phyloP scores from a whole-genome alignment of 2,329 filamentous ascomycete species.

The Colletotrichum australisinense region DNA sequence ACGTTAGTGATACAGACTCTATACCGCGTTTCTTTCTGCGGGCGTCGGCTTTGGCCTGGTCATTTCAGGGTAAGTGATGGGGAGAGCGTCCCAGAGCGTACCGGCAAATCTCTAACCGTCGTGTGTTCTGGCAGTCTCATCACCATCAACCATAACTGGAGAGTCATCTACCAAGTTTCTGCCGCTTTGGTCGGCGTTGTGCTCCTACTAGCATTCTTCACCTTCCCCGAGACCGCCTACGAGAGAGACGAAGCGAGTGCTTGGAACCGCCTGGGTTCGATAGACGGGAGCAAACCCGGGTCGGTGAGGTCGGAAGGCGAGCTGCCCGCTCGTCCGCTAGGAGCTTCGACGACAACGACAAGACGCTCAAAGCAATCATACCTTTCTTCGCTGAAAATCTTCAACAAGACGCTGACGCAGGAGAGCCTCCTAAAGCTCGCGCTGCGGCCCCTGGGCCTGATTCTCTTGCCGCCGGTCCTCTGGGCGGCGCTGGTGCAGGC shows the following conservation, averaged over 20 bases:
- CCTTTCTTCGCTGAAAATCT: constrained; percentile 52
- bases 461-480: constrained; percentile 62
- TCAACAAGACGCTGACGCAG: constrained; percentile 52
- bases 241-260: constrained; percentile 41
- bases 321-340: constrained; percentile 14
- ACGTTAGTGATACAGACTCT: constrained; percentile 40
- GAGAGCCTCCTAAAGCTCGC: constrained; percentile 61
- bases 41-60: constrained; percentile 57
- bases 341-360: not conserved
- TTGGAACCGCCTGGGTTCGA: constrained; percentile 13
- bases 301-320: constrained; percentile 37
- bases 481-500: constrained; percentile 67
- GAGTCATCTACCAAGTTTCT: constrained; percentile 63
- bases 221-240: constrained; percentile 69
- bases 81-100: no score
- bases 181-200: constrained; percentile 60
- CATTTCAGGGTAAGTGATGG: constrained; percentile 49
- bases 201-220: constrained; percentile 61
- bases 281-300: constrained; percentile 16
- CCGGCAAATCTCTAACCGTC: not conserved
- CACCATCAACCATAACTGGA: constrained; percentile 59
- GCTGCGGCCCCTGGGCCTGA: constrained; percentile 60
- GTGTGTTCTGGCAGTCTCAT: constrained; percentile 50
- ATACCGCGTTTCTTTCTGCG: constrained; percentile 53
- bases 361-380: constrained; percentile 44